Evolutionary conservation across 2,329 filamentous ascomycete genomes (phyloP).

Genomic region (Botrytis hyacinthi): DNA sequence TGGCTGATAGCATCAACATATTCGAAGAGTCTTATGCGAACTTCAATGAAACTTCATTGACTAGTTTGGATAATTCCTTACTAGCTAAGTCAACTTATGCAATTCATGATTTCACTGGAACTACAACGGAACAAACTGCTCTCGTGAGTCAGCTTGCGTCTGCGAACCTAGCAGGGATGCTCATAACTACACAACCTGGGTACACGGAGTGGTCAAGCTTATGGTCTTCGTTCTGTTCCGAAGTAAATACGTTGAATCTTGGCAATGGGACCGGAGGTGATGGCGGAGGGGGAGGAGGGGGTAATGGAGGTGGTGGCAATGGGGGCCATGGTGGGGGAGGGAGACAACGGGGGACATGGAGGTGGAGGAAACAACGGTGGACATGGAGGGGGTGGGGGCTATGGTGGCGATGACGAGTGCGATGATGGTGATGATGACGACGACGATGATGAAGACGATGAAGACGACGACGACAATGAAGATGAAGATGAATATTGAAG

Average conservation of each 20-base stretch:
- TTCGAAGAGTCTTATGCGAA: constrained; percentile 25
- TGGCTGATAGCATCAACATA: constrained; percentile 30
- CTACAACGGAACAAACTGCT: constrained; percentile 20
- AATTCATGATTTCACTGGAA: constrained; percentile 29
- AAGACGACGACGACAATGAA: not conserved
- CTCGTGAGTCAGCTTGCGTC: constrained; percentile 27
- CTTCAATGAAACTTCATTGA: constrained; percentile 25
- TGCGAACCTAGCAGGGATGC: constrained; percentile 25
- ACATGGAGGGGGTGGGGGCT: not conserved
- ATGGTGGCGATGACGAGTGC: not conserved
- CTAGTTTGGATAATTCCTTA: constrained; percentile 17
- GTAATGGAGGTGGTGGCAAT: not conserved
- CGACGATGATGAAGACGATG: not conserved
- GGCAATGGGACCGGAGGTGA: not conserved
- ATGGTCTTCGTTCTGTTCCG: constrained; percentile 26
- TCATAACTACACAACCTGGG: constrained; percentile 28
- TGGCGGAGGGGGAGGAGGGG: rapidly evolving
- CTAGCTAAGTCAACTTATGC: constrained; percentile 26
- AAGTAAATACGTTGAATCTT: constrained; percentile 19
- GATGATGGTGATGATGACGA: not conserved
- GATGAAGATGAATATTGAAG: not conserved
- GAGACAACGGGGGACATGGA: not conserved
- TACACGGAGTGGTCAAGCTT: constrained; percentile 24
- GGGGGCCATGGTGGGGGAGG: not conserved
- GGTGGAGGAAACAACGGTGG: not conserved